These are phyloP conservation scores for Gossypium rotundifolium DNA, from an alignment of 345 rosid species.

Conservation along the genomic window DNA sequence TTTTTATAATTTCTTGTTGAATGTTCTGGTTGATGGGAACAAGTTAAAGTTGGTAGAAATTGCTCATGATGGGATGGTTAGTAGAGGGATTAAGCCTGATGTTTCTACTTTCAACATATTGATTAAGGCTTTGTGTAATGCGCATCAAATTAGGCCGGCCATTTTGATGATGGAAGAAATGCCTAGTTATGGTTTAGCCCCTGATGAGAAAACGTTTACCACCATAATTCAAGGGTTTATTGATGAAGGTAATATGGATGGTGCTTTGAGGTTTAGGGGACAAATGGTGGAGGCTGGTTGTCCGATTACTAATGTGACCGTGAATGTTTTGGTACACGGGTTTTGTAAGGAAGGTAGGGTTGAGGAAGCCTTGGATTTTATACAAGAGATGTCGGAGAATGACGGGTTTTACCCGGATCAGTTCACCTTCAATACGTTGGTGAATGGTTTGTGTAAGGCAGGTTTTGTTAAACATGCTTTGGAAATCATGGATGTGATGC, in stretches of 20 bases:
- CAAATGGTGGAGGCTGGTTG: constrained; percentile 56
- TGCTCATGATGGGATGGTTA: constrained; percentile 54
- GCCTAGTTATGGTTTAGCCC: constrained; percentile 52
- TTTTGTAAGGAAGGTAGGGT: constrained; percentile 72
- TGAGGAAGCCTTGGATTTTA: constrained; percentile 60
- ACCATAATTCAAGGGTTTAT: constrained; percentile 85
- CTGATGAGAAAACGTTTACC: constrained; percentile 82
- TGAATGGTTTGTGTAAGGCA: constrained; percentile 72
- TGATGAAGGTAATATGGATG: constrained; percentile 72
- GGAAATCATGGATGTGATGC: constrained; percentile 85
- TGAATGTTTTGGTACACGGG: constrained; percentile 77
- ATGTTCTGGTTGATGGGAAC: constrained; percentile 67
- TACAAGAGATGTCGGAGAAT: constrained; percentile 52
- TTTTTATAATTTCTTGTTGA: constrained; percentile 69
- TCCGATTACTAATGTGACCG: constrained; percentile 50
- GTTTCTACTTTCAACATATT: constrained; percentile 76
- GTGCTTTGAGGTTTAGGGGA: constrained; percentile 64
- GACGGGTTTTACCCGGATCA: constrained; percentile 75
- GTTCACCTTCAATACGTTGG: constrained; percentile 71
- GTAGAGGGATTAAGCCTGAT: constrained; percentile 60
- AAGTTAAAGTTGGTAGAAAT: constrained; percentile 65
- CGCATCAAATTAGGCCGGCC: constrained; percentile 85
- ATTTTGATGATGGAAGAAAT: constrained; percentile 87
- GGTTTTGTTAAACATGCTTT: constrained; percentile 77
- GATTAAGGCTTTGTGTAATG: constrained; percentile 78